Conservation (phyloP, 208 protist genomes). For the Leptomonas pyrrhocoris region DNA sequence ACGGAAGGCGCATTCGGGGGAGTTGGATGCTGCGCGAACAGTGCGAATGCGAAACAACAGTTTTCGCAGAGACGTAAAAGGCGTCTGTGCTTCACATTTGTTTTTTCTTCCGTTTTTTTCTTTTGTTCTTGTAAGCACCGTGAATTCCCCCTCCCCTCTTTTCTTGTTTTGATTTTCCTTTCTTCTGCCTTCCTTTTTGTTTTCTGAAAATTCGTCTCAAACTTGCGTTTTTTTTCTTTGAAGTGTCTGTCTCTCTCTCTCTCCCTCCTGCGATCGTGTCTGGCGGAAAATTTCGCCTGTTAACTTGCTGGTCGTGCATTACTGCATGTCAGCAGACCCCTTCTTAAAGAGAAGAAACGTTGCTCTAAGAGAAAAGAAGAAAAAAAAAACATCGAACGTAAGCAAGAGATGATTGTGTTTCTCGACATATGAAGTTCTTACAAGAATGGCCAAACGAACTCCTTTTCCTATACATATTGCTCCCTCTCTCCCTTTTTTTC, state of each 20-base stretch:
- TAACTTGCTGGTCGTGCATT: too few relatives aligned
- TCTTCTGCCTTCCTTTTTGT: too few relatives aligned
- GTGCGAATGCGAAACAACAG: not conserved
- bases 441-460: not conserved
- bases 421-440: not conserved
- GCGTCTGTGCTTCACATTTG: not conserved
- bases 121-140: not conserved
- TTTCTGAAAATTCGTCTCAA: not conserved
- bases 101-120: constrained; percentile 14
- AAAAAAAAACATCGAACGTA: constrained; percentile 4
- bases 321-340: too few relatives aligned
- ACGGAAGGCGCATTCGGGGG: not conserved
- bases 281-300: too few relatives aligned
- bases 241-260: not conserved
- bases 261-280: too few relatives aligned
- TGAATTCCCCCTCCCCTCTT: constrained; percentile 2
- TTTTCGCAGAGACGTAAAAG: too few relatives aligned
- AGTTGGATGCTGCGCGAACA: not conserved
- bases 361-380: not conserved
- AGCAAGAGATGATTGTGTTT: constrained; percentile 1
- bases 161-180: not conserved
- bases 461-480: not conserved
- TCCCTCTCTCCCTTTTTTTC: not conserved
- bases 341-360: too few relatives aligned
- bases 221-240: constrained; percentile 3